A percentile compares a stretch with the other conserved stretches of the same genome.
phyloP scores from a whole-genome alignment of 192 early-diverging fungal species.

The Backusella sp. region DNA sequence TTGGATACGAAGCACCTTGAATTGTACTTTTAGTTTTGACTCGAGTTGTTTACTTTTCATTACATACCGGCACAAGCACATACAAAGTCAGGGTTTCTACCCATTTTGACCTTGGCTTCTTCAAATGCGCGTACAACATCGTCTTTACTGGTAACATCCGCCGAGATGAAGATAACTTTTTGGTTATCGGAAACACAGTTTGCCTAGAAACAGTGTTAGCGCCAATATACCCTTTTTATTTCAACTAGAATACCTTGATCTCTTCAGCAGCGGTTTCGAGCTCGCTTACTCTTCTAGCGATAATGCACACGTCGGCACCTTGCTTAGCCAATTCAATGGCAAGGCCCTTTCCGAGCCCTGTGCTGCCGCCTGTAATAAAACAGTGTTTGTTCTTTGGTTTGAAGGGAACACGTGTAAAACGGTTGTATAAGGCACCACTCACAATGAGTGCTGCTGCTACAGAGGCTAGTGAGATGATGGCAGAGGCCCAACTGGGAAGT shows the following conservation, averaged over 20 bases:
- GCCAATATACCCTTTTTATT: neutral
- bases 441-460: constrained; percentile 10
- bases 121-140: constrained; percentile 56
- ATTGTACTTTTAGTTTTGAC: neutral
- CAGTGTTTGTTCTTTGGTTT: constrained; percentile 58
- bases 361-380: constrained; percentile 74
- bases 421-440: constrained; percentile 15
- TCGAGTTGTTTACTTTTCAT: neutral
- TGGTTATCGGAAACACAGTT: constrained; percentile 16
- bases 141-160: constrained; percentile 57
- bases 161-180: constrained; percentile 55
- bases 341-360: constrained; percentile 65
- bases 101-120: constrained; percentile 49
- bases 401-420: constrained; percentile 28
- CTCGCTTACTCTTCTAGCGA: constrained; percentile 48
- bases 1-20: constrained; percentile 48
- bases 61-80: constrained; percentile 55
- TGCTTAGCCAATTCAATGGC: constrained; percentile 62
- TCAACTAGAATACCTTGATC: constrained; percentile 42
- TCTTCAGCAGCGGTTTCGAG: constrained; percentile 56
- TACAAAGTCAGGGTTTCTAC: constrained; percentile 53
- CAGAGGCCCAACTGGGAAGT: constrained; percentile 29
- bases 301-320: constrained; percentile 71
- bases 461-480: constrained; percentile 24
- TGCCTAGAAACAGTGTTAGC: neutral